Evolutionary conservation across 139 green algal species (phyloP).

Genomic region (Gonium pectorale): DNA sequence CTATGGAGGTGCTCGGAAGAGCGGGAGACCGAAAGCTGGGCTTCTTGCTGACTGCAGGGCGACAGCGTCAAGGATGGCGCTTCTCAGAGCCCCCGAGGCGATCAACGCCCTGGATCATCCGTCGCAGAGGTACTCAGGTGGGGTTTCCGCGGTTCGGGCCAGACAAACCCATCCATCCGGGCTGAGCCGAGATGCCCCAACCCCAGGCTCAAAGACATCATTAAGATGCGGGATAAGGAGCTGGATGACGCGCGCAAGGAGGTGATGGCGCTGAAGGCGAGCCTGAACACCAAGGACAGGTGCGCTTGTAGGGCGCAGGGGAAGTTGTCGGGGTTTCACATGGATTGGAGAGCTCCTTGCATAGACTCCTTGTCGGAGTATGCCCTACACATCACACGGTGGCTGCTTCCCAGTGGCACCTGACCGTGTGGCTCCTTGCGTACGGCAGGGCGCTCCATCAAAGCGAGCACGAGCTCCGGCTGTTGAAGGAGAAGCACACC

Average conservation of each 20-base stretch:
- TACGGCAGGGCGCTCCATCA: neutral
- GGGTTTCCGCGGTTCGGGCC: no score
- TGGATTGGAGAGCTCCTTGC: no score
- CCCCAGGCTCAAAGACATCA: neutral
- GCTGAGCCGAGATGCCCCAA: no score
- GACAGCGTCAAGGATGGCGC: neutral
- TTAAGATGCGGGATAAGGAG: conserved; percentile 15
- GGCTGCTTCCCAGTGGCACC: no score
- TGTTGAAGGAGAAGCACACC: neutral
- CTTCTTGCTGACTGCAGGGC: neutral
- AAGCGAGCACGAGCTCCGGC: conserved; percentile 2
- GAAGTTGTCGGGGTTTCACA: no score
- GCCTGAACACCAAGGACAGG: conserved; percentile 16
- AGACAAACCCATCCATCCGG: no score
- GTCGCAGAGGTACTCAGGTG: no score
- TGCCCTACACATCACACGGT: no score
- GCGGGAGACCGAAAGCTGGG: neutral
- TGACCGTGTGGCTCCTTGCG: neutral
- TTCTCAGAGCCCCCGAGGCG: no score
- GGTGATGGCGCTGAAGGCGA: neutral
- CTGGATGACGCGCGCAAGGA: conserved; percentile 4
- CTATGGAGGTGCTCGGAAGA: no score
- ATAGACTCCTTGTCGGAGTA: no score
- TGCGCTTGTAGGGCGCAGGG: neutral
- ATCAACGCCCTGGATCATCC: no score